These are phyloP conservation scores for Solanum chilense DNA, from an alignment of 257 asterid species.

Conservation along the genomic window DNA sequence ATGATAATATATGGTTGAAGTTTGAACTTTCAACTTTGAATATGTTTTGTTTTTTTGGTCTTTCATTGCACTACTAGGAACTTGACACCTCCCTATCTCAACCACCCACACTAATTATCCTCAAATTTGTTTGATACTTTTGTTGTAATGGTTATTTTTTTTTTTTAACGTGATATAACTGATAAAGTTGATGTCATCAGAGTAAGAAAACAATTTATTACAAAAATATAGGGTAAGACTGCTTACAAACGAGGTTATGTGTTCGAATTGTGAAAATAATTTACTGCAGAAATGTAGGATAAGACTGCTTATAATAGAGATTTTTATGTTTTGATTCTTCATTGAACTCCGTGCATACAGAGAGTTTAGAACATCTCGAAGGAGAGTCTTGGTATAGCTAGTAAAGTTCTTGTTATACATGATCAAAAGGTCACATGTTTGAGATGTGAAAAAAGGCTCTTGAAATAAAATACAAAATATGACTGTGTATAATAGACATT, in stretches of 20 bases:
- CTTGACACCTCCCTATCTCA: neutral
- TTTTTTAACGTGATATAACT: neutral
- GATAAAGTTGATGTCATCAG: neutral
- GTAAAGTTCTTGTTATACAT: no score
- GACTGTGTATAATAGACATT: no score
- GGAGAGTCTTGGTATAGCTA: neutral
- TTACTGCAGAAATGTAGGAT: neutral
- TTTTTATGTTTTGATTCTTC: neutral
- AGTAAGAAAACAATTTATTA: neutral
- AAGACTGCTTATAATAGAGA: neutral
- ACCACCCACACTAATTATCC: neutral
- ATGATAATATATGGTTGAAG: neutral
- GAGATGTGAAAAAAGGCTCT: neutral
- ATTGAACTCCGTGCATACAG: accelerated
- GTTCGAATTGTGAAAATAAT: neutral
- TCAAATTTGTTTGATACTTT: neutral
- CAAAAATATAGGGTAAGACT: neutral
- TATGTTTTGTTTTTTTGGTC: neutral
- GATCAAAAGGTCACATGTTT: neutral
- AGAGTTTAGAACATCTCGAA: neutral
- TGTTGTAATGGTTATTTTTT: neutral
- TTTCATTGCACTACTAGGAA: neutral
- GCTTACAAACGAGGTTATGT: no score
- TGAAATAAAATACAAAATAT: no score
- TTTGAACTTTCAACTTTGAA: neutral